Conservation (phyloP, 1,284 basidiomycete species). For the Moesziomyces sp. region DNA sequence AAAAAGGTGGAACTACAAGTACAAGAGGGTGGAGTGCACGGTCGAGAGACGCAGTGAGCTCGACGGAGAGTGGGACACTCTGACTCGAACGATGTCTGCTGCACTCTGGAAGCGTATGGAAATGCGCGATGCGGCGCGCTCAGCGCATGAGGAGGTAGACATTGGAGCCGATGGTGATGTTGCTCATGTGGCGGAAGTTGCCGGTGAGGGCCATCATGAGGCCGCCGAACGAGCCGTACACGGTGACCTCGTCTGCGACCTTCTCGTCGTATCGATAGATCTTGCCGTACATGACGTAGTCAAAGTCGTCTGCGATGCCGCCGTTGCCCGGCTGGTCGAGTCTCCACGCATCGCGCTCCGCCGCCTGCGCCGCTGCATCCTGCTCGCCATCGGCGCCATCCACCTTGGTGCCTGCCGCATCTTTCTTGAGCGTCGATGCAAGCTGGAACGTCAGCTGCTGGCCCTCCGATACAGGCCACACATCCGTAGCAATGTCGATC, state of each 20-base stretch:
- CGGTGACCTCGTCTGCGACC: conserved; percentile 84
- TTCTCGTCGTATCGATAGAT: conserved; percentile 97
- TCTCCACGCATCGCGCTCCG: conserved; percentile 80
- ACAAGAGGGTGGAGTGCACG: background rate
- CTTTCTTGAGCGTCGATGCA: conserved; percentile 74
- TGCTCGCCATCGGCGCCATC: conserved; percentile 51
- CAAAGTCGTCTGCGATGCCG: conserved; percentile 93
- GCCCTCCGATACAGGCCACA: conserved; percentile 69
- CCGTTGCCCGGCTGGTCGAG: conserved; percentile 85
- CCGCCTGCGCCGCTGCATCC: conserved; percentile 48
- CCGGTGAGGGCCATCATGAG: conserved; percentile 93
- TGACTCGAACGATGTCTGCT: background rate
- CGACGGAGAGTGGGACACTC: too few relatives aligned
- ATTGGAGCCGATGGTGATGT: conserved; percentile 90
- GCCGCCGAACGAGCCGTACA: conserved; percentile 96
- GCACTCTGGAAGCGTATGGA: background rate
- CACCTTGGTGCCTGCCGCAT: conserved; percentile 68
- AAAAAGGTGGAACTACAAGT: background rate
- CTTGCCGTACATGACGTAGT: conserved; percentile 99
- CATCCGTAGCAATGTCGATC: conserved; percentile 72
- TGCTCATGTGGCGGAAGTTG: conserved; percentile 89
- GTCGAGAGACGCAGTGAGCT: too few relatives aligned
- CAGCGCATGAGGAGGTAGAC: conserved; percentile 86
- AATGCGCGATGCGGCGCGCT: background rate
- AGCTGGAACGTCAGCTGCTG: conserved; percentile 87